Evolutionary conservation across 2,329 filamentous ascomycete species (phyloP).

Genomic region (Talaromyces rugulosus): DNA sequence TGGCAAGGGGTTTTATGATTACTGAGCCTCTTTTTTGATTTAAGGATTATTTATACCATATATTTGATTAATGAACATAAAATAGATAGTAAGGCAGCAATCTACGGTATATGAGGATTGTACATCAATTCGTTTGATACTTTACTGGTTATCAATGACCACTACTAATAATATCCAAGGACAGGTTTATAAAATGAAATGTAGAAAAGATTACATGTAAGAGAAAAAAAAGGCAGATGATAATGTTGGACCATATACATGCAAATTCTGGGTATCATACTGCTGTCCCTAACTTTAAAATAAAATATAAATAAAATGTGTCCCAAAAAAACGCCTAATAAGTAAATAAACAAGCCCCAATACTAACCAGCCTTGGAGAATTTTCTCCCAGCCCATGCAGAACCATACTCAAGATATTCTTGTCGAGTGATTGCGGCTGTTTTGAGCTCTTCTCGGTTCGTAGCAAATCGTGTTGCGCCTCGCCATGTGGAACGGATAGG

Average conservation of each 20-base stretch:
- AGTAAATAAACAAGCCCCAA: neutral
- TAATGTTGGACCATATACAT: neutral
- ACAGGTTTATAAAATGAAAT: too few relatives aligned
- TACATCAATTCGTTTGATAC: neutral
- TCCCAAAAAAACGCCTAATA: slow-evolving; percentile 2
- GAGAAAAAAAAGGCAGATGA: neutral
- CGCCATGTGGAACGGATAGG: slow-evolving; percentile 80
- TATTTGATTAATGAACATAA: neutral
- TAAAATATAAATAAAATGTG: neutral
- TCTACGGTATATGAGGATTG: neutral
- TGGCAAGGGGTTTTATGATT: slow-evolving; percentile 93
- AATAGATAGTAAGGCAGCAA: neutral
- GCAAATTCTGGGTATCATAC: slow-evolving; percentile 11
- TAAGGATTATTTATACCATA: neutral
- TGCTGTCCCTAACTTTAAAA: neutral
- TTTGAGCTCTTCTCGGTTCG: slow-evolving; percentile 60
- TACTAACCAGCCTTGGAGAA: slow-evolving; percentile 48
- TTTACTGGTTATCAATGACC: neutral
- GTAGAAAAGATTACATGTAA: neutral
- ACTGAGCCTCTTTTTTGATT: slow-evolving; percentile 44
- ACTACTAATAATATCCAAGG: neutral
- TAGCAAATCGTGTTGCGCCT: slow-evolving; percentile 75
- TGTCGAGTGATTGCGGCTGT: slow-evolving; percentile 73
- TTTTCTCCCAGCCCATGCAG: slow-evolving; percentile 66
- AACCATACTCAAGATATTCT: slow-evolving; percentile 86